A percentile compares a stretch with the other conserved stretches of the same genome.
Conservation (phyloP, 768 basidiomycete species). For the Strobilomyces echinocephalus region DNA sequence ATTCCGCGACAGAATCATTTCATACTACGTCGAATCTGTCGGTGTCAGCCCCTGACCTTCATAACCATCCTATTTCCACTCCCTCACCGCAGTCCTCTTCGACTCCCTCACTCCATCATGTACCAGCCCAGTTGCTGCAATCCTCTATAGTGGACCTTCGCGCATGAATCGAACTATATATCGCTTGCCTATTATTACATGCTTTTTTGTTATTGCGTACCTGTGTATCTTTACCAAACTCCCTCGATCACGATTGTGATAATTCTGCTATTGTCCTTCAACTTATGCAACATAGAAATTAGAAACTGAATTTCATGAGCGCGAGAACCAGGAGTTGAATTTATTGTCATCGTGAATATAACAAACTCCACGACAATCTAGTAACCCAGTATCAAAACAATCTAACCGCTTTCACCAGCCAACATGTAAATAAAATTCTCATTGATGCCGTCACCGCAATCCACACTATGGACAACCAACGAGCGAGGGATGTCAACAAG, state of each 20-base stretch:
- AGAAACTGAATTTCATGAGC: background rate
- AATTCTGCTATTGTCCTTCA: background rate
- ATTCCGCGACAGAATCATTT: slow-evolving; percentile 6
- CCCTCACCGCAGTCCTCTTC: slow-evolving; percentile 10
- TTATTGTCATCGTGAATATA: slow-evolving; percentile 2
- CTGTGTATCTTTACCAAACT: slow-evolving; percentile 21
- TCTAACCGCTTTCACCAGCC: slow-evolving; percentile 9
- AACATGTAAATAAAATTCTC: slow-evolving; percentile 9
- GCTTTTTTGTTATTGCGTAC: slow-evolving; percentile 18
- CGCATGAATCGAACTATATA: slow-evolving; percentile 24
- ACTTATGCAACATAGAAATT: background rate
- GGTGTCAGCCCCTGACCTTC: slow-evolving; percentile 26
- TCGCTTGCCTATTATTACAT: slow-evolving; percentile 13
- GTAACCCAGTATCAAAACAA: slow-evolving; percentile 16
- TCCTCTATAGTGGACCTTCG: slow-evolving; percentile 19
- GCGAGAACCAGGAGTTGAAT: background rate
- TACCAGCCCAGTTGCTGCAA: slow-evolving; percentile 11
- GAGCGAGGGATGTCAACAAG: slow-evolving; percentile 6
- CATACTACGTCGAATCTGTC: slow-evolving; percentile 16
- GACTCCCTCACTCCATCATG: slow-evolving; percentile 8
- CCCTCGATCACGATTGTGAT: background rate
- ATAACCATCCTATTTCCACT: slow-evolving; percentile 7
- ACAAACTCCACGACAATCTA: slow-evolving; percentile 9
- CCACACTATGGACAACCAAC: slow-evolving; percentile 12
- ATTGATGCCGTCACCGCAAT: slow-evolving; percentile 18